Evolutionary conservation across 495 filamentous ascomycete species (phyloP), one percentile per base, ranked within the genome.

Genomic region (Entonaema liquescens): DNA sequence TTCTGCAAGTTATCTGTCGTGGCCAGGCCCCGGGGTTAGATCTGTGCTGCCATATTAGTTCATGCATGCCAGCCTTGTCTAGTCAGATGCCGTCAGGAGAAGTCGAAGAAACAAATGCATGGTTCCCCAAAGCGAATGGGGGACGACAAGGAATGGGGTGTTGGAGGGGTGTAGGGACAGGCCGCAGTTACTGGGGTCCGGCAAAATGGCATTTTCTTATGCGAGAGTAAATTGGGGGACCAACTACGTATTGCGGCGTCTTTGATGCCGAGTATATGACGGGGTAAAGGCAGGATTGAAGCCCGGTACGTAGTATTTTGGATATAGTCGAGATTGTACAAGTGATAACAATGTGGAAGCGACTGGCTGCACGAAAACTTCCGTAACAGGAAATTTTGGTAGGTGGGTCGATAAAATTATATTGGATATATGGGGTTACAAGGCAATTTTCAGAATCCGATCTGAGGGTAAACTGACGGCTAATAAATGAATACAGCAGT

Each of bases 1-100:
- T 68, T 66, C 70, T 73, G 70, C 70, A 73, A 73, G 70, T 54
- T 73, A 73, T 69, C 61, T 73, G 70, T 66, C 42, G 70, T 69
- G 65, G 54, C 56, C 65, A 53, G 61, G 44, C 70, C 62, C 65
- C 58, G 33, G 70, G 65, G 12, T 65, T 69, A 44, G 70, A 69
- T 73, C 70, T 73, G 70, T 73, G 70, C 65, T 66, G 61, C 62
- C 70, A 65, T 73, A 65, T 73, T 73, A 73, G 70, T 73, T 66
- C 65, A 73, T 73, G 70, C 70, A 73, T 65, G 65, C 65, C 65
- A 73, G 70, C 70, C 70, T 73, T 68, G 70, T 65, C 70, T 73
- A 68, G 70, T 69, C 42, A 73, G 70, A 69, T 69, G 62, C 62
- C 64, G 70, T 69, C 70, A 73, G 67, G 61, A 63, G 57, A 68